Base-by-base conservation (phyloP, 1,139 yeast genomes). In the Meyerozyma elateridarum region DNA sequence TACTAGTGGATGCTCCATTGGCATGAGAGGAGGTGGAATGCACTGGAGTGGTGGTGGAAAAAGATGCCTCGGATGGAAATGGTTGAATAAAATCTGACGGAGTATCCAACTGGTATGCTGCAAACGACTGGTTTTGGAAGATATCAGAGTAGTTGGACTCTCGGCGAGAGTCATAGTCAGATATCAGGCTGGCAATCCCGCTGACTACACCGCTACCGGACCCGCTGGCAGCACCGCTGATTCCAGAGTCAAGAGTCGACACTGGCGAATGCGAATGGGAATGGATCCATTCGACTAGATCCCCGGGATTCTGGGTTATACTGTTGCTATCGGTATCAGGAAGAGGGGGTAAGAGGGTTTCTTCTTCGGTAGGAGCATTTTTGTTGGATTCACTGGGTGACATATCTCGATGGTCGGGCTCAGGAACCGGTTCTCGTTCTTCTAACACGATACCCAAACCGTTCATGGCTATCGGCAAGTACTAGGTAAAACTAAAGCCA, bases 371-470 rank as follows among this genome's bases (percentile, higher is more conserved):
- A 26, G 31, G 25, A n/a, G 18, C 16, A n/a, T n/a, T 17, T 14
- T 11, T 25, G 6, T 15, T 12, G 15, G 18, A n/a, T n/a, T 17
- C 8, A 13, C 11, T 14, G 15, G 19, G 30, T 22, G 18, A 18
- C 30, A 16, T 17, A 15, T 3, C 12, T 19, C 28, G 15, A 16
- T 29, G 7, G 32, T 27, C 12, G 29, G 13, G 29, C 24, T 15
- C n/a, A 22, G 15, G 26, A n/a, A n/a, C n/a, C n/a, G n/a, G n/a
- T 19, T 19, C 30, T 29, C 39, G 17, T 30, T 41, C 44, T 20
- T 42, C 46, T 7, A 41, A 37, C 5, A 41, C 40, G 18, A 42
- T 42, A 8, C 46, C 40, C 8, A 42, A 31, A 24, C 46, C 46
- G 29, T 32, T 36, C 46, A 42, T 42, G 20, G 8, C n/a, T n/a